Evolutionary conservation across 345 rosid genomes (phyloP), one percentile per base, ranked within the genome.

Genomic region (Lepidium didymum): DNA sequence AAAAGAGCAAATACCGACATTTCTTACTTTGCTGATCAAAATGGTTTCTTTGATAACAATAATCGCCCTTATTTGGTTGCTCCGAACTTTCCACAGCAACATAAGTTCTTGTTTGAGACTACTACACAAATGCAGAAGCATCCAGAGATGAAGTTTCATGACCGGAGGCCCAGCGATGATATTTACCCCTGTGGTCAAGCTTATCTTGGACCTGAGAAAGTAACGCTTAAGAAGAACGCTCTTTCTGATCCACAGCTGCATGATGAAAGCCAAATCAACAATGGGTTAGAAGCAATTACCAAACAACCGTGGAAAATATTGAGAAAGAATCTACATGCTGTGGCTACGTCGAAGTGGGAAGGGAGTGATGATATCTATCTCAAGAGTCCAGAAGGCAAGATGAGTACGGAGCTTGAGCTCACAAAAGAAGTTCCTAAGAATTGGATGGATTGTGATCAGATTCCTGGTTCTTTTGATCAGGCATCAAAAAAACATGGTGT

Each of bases 211-310:
- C 52, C 76, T 13, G 77, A 57, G 59, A 72, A 59, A 67, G 62
- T 72, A 46, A 55, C 27, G 37, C 78, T 79, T 27, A 83, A 27
- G 81, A 90, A 82, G 64, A 81, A 83, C 71, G 75, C 83, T 64
- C 73, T 79, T 46, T 86, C 90, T 31, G 90, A 87, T 66, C 79
- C 90, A 2, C 75, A 57, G 56, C 77, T 88, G 64, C 84, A 68
- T 59, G 79, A 80, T 34, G 81, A 77, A 65, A 68, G 69, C 64
- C 78, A 75, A 61, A 75, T 68, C 53, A 55, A 68, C 60, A 75
- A 62, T 47, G 74, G 69, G 2, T 73, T 75, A 68, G 74, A 75
- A 68, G 73, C 78, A 67, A 52, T 63, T 64, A 57, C 68, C 18
- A 62, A 75, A 35, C 74, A 69, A n/a, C 60, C 67, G 6, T 54